Evolutionary conservation across 176 grass and related monocot species (phyloP), one percentile per base, ranked within the genome.

Genomic region (Thinopyrum elongatum): DNA sequence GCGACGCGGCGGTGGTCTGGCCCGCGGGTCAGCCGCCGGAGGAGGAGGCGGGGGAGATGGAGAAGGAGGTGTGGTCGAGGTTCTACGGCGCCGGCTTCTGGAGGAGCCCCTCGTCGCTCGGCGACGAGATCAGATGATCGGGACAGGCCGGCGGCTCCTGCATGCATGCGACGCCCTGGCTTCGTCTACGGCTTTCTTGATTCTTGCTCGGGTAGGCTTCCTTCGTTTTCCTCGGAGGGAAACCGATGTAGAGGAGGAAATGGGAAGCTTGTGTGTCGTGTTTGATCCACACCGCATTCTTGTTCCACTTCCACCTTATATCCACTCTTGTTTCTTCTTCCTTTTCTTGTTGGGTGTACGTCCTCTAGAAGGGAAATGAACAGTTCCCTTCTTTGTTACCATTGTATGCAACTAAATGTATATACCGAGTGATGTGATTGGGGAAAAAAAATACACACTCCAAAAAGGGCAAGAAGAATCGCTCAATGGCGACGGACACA

Each of bases 21-120:
- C 82, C 75, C 10, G 74, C 21, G 70, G 22, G 36, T 6, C 13
- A 36, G 10, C 19, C 38, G 29, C 21, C 83, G 16, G 78, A 76
- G 60, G 81, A 86, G 23, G 77, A 84, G 23, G 26, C 82, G 13
- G 64, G 29, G 46, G 86, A 90, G 47, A 70, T 92, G 92, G 94
- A 97, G 88, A 90, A 90, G 88, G 94, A 97, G 86, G 88, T 98
- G 80, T 90, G 89, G 87, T 87, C 82, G 6, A 85, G 47, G 65
- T 98, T 95, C 88, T 86, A 98, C 83, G 93, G 93, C 19, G 81
- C 93, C 3, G 95, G 95, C 7, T 98, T 98, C 80, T 98, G 95
- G 95, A 89, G 95, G 36, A 98, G 95, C 86, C 88, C 90, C 51
- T 97, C 95, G 33, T 90, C 90, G 70, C 89, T 91, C 30, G 78